Evolutionary conservation across 176 grass and related monocot genomes (phyloP), one percentile per base, ranked within the genome.

Genomic region (Juncus effusus): DNA sequence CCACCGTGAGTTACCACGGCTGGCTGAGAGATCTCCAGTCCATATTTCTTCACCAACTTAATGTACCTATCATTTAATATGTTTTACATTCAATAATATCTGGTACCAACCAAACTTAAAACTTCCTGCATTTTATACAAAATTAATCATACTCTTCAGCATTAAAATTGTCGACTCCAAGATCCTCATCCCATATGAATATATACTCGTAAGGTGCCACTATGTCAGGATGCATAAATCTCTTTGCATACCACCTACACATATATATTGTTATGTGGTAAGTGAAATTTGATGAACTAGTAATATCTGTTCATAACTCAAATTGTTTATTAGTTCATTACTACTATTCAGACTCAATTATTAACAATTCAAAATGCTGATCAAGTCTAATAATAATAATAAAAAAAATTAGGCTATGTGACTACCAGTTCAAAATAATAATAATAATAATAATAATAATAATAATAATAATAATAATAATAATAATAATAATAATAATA

Each of bases 141-240:
- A 41, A 64, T 15, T 42, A 36, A 4, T 12, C 52, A 63, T 64
- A 84, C 81, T 83, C 74, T 74, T 78, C 80, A 7, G 80, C 75
- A 66, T 83, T 36, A 63, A 83, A 83, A 61, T 77, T 69, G n/a
- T 77, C 74, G 9, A 77, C 74, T 53, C 73, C 74, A 16, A 77
- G 53, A 28, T 69, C 65, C 50, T 69, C 65, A 7, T 69, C 65
- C 65, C 65, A 69, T 53, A 69, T 69, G 65, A 77, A 77, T 71
- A 83, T 77, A 60, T 77, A 83, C 15, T 83, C 80, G 4, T 83
- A 83, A 60, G 61, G 16, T 61, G 68, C 74, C 66, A 83, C 80
- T 39, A 83, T 78, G 38, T 84, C 81, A 58, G 81, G 81, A 62
- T 84, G 81, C 54, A 84, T 40, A 69, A 84, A 84, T 42, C 81